phyloP scores from a whole-genome alignment of 306 rosid genomes.

The Acacia melanoxylon region DNA sequence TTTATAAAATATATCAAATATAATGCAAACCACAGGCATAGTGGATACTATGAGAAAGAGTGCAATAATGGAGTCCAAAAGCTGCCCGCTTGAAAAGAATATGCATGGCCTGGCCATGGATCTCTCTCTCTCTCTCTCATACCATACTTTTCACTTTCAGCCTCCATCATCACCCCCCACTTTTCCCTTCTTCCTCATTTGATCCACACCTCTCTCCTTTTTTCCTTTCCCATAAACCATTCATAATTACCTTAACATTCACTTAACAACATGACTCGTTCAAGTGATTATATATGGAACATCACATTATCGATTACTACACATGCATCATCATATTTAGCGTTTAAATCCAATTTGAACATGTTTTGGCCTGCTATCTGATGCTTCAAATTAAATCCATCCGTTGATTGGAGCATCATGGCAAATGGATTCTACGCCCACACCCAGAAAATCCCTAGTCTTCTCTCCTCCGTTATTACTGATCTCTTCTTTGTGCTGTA shows the following conservation, averaged over 20 bases:
- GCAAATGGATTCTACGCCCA: conserved; percentile 72
- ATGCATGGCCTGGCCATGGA: conserved; percentile 46
- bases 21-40: not conserved
- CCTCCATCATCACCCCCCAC: conserved; percentile 49
- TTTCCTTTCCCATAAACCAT: not conserved
- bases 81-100: conserved; percentile 65
- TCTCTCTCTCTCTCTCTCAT: conserved; percentile 34
- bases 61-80: conserved; percentile 48
- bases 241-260: not conserved
- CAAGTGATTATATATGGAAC: not conserved
- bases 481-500: conserved; percentile 41
- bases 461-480: conserved; percentile 44
- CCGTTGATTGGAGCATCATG: conserved; percentile 68
- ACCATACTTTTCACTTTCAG: conserved; percentile 46
- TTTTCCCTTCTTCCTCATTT: conserved; percentile 38
- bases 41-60: not conserved
- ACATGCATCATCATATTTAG: not conserved
- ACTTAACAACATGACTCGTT: not conserved
- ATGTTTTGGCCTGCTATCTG: not conserved
- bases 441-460: conserved; percentile 91
- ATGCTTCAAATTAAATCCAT: conserved; percentile 68
- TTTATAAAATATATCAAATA: not conserved
- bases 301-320: not conserved
- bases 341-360: not conserved
- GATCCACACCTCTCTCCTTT: not conserved